Conservation (phyloP, 306 rosid species). For the Fragaria iinumae region DNA sequence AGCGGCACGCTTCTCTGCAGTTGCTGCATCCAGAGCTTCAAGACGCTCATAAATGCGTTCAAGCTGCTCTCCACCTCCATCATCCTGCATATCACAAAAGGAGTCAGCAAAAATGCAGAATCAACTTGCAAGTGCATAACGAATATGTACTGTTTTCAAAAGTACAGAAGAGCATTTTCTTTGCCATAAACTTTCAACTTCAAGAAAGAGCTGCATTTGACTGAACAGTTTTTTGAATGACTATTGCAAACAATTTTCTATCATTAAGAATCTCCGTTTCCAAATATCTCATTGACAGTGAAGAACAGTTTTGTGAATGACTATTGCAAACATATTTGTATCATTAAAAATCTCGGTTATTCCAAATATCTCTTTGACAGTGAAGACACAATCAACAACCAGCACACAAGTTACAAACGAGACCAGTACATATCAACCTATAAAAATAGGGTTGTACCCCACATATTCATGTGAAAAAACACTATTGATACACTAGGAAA, state of each 20-base stretch:
- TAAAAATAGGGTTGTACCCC: neutral
- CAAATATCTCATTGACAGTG: neutral
- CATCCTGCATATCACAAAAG: conserved; percentile 51
- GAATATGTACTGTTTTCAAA: neutral
- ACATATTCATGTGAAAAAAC: neutral
- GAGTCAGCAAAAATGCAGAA: neutral
- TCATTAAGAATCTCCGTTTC: too few relatives aligned
- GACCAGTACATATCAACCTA: neutral
- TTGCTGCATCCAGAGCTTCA: conserved; percentile 89
- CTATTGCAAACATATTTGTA: too few relatives aligned
- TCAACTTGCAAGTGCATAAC: neutral
- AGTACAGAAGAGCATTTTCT: neutral
- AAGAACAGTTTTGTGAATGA: neutral
- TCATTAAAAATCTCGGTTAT: neutral
- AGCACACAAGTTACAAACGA: neutral
- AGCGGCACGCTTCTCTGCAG: conserved; percentile 99
- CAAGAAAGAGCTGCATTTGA: neutral
- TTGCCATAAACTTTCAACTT: neutral
- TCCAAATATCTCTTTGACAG: neutral
- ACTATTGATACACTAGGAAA: neutral
- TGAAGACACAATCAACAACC: neutral
- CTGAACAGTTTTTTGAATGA: neutral
- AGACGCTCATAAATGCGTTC: conserved; percentile 88
- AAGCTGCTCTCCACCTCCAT: conserved; percentile 93
- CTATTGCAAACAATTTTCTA: too few relatives aligned